These are phyloP conservation scores for Metschnikowia arizonensis DNA, from an alignment of 805 yeast genomes.

Conservation along the genomic window DNA sequence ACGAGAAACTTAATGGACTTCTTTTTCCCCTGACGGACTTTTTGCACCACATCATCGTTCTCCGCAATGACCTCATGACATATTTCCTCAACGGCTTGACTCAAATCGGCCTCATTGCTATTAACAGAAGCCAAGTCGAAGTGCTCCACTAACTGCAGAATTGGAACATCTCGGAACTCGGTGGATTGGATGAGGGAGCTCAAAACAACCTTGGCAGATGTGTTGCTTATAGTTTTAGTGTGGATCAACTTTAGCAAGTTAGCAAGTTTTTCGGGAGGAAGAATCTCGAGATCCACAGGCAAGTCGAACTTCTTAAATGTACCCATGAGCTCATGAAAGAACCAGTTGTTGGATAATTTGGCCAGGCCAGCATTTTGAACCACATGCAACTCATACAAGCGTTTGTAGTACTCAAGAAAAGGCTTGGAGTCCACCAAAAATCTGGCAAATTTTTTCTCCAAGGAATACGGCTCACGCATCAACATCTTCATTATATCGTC, in stretches of 20 bases:
- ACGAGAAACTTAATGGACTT: constrained; percentile 71
- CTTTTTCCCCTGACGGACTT: constrained; percentile 55
- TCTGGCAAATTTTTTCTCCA: constrained; percentile 72
- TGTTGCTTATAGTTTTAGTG: constrained; percentile 48
- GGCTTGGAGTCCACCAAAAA: constrained; percentile 52
- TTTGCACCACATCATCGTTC: constrained; percentile 53
- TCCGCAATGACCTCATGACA: constrained; percentile 45
- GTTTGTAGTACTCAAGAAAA: constrained; percentile 50
- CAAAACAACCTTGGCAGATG: constrained; percentile 65
- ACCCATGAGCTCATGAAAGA: constrained; percentile 78
- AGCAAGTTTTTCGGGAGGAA: constrained; percentile 44
- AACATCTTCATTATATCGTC: constrained; percentile 51
- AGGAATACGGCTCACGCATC: constrained; percentile 44
- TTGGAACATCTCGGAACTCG: constrained; percentile 27
- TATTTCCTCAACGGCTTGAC: constrained; percentile 32
- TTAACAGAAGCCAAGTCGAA: constrained; percentile 43
- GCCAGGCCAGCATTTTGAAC: constrained; percentile 23
- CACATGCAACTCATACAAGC: constrained; percentile 38
- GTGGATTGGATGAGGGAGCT: constrained; percentile 54
- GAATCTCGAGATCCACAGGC: constrained; percentile 24
- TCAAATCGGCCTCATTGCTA: constrained; percentile 29
- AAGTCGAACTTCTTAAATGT: constrained; percentile 50
- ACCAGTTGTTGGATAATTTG: constrained; percentile 56
- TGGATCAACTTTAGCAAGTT: constrained; percentile 53
- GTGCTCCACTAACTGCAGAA: constrained; percentile 49